Percentiles rank a stretch among this genome's conserved stretches.
Conservation (phyloP, 768 basidiomycete species). For the Rubroboletus pulcherrimus region DNA sequence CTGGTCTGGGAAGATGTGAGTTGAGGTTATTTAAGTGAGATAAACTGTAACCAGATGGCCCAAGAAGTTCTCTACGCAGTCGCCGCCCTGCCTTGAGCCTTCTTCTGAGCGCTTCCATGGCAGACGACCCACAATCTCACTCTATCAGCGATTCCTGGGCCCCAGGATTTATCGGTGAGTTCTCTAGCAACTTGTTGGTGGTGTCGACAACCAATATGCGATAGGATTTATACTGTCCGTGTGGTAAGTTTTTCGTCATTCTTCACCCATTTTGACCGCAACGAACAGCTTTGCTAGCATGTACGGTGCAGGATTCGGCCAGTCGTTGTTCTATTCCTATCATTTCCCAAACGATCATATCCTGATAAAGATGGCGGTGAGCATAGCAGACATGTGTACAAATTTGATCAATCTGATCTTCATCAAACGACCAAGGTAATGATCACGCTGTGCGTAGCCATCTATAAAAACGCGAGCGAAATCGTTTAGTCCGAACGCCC, state of each 20-base stretch:
- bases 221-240: neutral
- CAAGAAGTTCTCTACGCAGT: neutral
- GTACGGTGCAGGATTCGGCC: conserved; percentile 4
- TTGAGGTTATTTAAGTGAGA: neutral
- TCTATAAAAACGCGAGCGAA: neutral
- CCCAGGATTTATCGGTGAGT: conserved; percentile 5
- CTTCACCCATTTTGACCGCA: neutral
- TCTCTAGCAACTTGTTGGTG: neutral
- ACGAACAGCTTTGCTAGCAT: neutral
- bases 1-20: neutral
- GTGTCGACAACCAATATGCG: neutral
- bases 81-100: neutral
- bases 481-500: neutral
- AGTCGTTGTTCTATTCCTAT: conserved; percentile 5
- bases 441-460: neutral
- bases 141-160: neutral
- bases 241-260: neutral
- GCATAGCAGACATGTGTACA: neutral
- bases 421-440: neutral
- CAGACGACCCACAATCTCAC: neutral
- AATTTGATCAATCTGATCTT: neutral
- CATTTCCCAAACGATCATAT: conserved; percentile 1
- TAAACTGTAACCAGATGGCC: neutral
- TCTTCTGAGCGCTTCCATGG: neutral
- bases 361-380: neutral